Percentiles rank a stretch among this genome's conserved stretches.
These are phyloP conservation scores for Blastobotrys arbuscula DNA, from an alignment of 1,139 yeast species.

Conservation along the genomic window DNA sequence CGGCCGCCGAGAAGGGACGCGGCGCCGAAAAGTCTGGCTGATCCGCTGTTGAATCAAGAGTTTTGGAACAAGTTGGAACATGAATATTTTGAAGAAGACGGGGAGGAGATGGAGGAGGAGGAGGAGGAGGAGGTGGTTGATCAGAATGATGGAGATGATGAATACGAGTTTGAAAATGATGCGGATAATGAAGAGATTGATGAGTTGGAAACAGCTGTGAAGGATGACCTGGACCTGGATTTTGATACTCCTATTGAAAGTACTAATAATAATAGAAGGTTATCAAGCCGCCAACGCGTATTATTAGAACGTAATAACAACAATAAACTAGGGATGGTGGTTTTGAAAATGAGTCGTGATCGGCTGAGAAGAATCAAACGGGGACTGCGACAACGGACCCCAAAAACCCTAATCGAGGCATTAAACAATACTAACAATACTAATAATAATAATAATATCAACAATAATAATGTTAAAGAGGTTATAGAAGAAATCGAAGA, in stretches of 20 bases:
- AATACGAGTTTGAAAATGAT: neutral
- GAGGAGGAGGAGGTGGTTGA: neutral
- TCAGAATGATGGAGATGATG: neutral
- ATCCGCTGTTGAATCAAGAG: slow-evolving; percentile 20
- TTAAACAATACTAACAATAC: slow-evolving; percentile 8
- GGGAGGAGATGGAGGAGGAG: neutral
- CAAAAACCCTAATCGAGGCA: slow-evolving; percentile 3
- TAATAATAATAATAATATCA: too few species aligned
- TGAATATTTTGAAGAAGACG: slow-evolving; percentile 8
- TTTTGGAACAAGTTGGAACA: slow-evolving; percentile 19
- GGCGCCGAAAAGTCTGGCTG: slow-evolving; percentile 22
- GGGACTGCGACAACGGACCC: slow-evolving; percentile 10
- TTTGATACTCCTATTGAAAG: neutral
- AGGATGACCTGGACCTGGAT: neutral
- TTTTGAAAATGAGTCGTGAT: slow-evolving; percentile 4
- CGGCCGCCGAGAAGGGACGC: slow-evolving; percentile 14
- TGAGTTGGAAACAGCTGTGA: neutral
- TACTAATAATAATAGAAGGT: neutral
- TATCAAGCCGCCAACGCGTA: neutral
- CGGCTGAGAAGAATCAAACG: slow-evolving; percentile 9
- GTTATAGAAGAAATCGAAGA: slow-evolving; percentile 24
- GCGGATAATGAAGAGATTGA: neutral
- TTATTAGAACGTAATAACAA: neutral
- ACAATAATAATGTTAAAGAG: slow-evolving; percentile 2
- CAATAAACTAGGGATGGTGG: slow-evolving; percentile 5